Percentiles rank a stretch among this genome's conserved stretches.
Conservation (phyloP, 108 stramenopile species). For the Pseudonitzschia multiseries region DNA sequence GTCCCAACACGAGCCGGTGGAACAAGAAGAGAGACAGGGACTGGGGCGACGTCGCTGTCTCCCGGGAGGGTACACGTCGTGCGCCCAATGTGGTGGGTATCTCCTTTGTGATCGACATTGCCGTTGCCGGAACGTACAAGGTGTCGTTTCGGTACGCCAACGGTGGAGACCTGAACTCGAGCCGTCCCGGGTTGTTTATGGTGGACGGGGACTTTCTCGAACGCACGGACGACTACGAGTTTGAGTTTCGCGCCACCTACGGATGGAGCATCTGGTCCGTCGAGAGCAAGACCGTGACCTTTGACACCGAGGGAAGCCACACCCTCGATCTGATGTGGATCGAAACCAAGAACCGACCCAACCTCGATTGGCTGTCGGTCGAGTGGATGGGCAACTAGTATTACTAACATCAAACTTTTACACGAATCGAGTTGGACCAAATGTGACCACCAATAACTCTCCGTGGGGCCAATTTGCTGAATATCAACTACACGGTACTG, state of each 20-base stretch:
- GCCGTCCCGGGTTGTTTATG: neutral
- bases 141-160: neutral
- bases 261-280: neutral
- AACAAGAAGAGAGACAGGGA: no score
- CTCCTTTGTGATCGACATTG: neutral
- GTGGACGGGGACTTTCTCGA: neutral
- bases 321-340: constrained; percentile 5
- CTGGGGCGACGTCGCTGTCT: no score
- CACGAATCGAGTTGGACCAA: no score
- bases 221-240: neutral
- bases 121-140: neutral
- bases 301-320: neutral
- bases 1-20: no score
- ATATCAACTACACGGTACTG: no score
- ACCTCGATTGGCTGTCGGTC: constrained; percentile 11
- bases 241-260: neutral
- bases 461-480: no score
- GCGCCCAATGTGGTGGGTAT: neutral
- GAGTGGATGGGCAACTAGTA: neutral
- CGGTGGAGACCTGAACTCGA: neutral
- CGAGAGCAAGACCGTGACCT: neutral
- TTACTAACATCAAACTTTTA: no score
- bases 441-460: no score
- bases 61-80: no score
- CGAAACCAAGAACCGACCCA: neutral